phyloP scores from a whole-genome alignment of 495 filamentous ascomycete species.

The Penicillium egyptiacum region DNA sequence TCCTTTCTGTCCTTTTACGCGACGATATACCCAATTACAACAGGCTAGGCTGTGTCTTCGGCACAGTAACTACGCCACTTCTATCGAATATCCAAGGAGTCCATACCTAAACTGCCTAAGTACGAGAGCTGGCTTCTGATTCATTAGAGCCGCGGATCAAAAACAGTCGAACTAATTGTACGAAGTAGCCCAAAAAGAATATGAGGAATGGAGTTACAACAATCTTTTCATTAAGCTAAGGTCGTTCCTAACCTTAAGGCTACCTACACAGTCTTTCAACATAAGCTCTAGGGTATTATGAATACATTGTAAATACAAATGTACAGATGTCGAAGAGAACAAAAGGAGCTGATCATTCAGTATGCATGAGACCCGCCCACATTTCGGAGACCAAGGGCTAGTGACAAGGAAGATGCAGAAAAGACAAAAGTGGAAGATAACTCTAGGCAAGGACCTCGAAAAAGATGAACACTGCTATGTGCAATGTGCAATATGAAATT shows the following conservation, averaged over 20 bases:
- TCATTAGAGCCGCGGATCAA: too few species aligned
- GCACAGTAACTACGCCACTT: neutral
- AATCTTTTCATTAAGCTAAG: too few species aligned
- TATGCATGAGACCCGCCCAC: conserved; percentile 20
- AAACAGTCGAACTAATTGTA: too few species aligned
- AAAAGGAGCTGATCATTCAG: conserved; percentile 11
- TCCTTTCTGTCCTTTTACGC: neutral
- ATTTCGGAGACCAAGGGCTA: conserved; percentile 8
- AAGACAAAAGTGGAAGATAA: neutral
- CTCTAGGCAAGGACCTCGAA: neutral
- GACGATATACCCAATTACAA: conserved; percentile 12
- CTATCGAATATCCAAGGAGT: too few species aligned
- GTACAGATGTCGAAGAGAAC: conserved; percentile 13
- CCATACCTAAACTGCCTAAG: too few species aligned
- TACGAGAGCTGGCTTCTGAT: too few species aligned
- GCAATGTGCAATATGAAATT: conserved; percentile 2
- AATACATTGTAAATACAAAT: conserved; percentile 10
- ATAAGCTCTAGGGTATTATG: conserved; percentile 10
- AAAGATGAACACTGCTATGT: neutral
- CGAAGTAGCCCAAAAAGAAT: too few species aligned
- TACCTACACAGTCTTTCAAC: neutral
- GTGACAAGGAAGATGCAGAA: neutral
- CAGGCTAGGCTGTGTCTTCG: conserved; percentile 11
- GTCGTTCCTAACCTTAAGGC: too few species aligned
- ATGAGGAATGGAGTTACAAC: too few species aligned